A percentile compares a stretch with the other conserved stretches of the same genome.
Conservation (phyloP, 805 yeast genomes). For the Saturnispora dispora region DNA sequence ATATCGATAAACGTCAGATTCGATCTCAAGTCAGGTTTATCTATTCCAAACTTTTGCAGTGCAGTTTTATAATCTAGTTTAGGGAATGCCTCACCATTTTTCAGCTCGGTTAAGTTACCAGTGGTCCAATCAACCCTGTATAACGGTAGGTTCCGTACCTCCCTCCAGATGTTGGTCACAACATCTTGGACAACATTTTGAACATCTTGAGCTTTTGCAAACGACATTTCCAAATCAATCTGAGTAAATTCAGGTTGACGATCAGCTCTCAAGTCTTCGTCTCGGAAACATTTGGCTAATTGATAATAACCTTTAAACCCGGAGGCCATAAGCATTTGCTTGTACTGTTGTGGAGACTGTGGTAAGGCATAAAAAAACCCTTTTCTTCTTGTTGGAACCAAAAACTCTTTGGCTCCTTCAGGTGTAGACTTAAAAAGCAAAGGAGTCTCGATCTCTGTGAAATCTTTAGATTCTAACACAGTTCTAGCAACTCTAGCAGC, state of each 20-base stretch:
- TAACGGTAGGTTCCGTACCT: constrained; percentile 32
- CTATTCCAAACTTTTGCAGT: constrained; percentile 71
- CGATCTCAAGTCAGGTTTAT: constrained; percentile 86
- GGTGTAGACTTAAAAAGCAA: constrained; percentile 91
- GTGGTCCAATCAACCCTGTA: constrained; percentile 30
- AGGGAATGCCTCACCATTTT: constrained; percentile 26
- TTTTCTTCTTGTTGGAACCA: constrained; percentile 76
- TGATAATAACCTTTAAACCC: constrained; percentile 85
- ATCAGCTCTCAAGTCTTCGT: constrained; percentile 89
- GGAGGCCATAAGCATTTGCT: constrained; percentile 89
- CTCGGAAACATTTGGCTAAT: constrained; percentile 89
- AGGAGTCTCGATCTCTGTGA: constrained; percentile 89
- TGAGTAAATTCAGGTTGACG: constrained; percentile 98
- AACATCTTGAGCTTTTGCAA: constrained; percentile 61
- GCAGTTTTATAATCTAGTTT: constrained; percentile 61
- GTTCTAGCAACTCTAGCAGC: constrained; percentile 38
- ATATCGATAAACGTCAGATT: constrained; percentile 41
- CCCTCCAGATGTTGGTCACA: constrained; percentile 47
- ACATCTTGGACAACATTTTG: constrained; percentile 52
- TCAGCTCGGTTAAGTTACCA: constrained; percentile 21
- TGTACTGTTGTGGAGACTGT: constrained; percentile 97
- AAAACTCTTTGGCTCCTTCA: constrained; percentile 93
- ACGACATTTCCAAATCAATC: constrained; percentile 91
- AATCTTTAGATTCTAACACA: constrained; percentile 33
- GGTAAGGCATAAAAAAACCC: constrained; percentile 77